These are phyloP conservation scores for Lentinula edodes DNA, from an alignment of 768 basidiomycete species.

Conservation along the genomic window DNA sequence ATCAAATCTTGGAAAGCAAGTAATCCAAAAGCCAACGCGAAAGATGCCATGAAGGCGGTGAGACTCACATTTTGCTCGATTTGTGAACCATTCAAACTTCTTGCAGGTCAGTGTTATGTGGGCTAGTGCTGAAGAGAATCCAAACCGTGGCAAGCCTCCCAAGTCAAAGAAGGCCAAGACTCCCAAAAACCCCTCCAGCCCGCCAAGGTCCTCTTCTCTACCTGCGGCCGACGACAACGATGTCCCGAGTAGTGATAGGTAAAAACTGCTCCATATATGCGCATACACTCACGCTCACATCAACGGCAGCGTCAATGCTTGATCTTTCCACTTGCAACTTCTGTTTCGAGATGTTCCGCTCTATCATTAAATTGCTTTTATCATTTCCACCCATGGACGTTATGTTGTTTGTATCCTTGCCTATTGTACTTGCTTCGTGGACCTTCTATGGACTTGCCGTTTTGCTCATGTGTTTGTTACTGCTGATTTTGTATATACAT, in stretches of 20 bases:
- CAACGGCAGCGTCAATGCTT: not conserved
- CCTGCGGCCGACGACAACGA: not conserved
- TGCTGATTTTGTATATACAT: too few species aligned
- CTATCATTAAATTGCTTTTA: not conserved
- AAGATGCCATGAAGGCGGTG: conserved; percentile 2
- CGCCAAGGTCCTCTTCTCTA: not conserved
- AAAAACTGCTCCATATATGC: not conserved
- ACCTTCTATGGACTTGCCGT: too few species aligned
- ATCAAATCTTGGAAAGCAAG: not conserved
- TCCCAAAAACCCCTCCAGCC: not conserved
- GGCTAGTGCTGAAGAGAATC: conserved; percentile 1
- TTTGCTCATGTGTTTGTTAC: too few species aligned
- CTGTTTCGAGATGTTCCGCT: too few species aligned
- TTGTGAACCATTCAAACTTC: not conserved
- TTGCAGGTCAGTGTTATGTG: not conserved
- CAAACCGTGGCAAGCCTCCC: conserved; percentile 1
- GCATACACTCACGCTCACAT: conserved; percentile 1
- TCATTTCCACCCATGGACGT: not conserved
- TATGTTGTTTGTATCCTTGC: not conserved
- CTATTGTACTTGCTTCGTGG: not conserved
- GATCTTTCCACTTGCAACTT: not conserved
- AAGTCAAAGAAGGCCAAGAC: not conserved
- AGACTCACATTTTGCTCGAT: too few species aligned
- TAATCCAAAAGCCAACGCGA: not conserved
- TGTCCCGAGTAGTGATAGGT: not conserved